Base-by-base conservation (phyloP, 495 filamentous ascomycete species). In the Penicillium parvum region DNA sequence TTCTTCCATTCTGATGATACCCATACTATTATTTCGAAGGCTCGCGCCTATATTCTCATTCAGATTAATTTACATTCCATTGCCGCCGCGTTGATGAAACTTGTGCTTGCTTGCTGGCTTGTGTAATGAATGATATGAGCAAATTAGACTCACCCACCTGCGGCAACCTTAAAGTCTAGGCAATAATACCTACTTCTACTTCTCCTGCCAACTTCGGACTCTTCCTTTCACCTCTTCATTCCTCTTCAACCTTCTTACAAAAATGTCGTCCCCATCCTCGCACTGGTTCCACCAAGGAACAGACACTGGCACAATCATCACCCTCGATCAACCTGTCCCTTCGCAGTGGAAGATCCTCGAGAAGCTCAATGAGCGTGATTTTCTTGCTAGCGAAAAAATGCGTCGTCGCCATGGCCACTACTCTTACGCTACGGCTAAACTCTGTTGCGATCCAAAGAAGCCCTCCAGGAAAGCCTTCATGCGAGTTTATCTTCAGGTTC, bases 1-100 rank as follows among this genome's bases (percentile, higher is more conserved):
- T 50, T 50, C 28, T 39, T 47, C 7, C 11, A 23, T 54, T 54
- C 50, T 57, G 55, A 65, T 66, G 63, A 68, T 68, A 68, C 65
- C 65, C 65, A 59, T 42, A 47, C 58, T 55, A 41, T 48, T 47
- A 33, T 23, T 28, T 27, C 43, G 20, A 17, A 16, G 36, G 35
- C 37, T 19, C 37, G 38, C 37, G 32, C 29, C 34, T 18, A n/a
- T 30, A 14, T 30, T 15, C 16, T 15, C 8, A n/a, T n/a, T n/a
- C n/a, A n/a, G n/a, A n/a, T n/a, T n/a, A n/a, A n/a, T n/a, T n/a
- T n/a, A n/a, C n/a, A n/a, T n/a, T n/a, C n/a, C n/a, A n/a, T n/a
- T n/a, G n/a, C n/a, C n/a, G n/a, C n/a, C n/a, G n/a, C n/a, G n/a
- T n/a, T n/a, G n/a, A n/a, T n/a, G n/a, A n/a, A n/a, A n/a, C n/a